phyloP scores from a whole-genome alignment of 2,329 filamentous ascomycete genomes.

The Phialophora macrospora region DNA sequence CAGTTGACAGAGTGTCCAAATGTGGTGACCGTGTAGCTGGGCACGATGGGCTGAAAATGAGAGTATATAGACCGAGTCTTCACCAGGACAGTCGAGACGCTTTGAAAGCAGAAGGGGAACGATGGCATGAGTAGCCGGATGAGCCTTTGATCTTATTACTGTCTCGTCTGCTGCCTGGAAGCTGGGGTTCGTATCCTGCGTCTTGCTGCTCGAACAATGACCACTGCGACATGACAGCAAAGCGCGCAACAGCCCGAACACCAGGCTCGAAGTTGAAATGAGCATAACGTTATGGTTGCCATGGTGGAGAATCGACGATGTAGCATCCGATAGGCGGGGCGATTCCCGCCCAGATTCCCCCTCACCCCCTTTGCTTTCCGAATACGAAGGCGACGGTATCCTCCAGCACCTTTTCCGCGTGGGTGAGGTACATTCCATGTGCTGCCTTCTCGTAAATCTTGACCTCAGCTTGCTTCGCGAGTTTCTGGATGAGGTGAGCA shows the following conservation, averaged over 20 bases:
- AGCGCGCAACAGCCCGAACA: not conserved
- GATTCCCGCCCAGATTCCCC: not conserved
- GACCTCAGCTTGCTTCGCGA: slow-evolving; percentile 38
- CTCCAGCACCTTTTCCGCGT: slow-evolving; percentile 31
- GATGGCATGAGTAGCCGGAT: not conserved
- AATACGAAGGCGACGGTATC: slow-evolving; percentile 36
- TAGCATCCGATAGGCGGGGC: not conserved
- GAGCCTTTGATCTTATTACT: not conserved
- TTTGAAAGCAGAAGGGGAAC: not conserved
- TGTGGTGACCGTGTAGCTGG: not conserved
- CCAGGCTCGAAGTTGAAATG: not conserved
- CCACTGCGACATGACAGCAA: not conserved
- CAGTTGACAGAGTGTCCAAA: not conserved
- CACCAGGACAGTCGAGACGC: not conserved
- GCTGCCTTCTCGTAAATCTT: slow-evolving; percentile 42
- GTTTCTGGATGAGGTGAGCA: slow-evolving; percentile 37
- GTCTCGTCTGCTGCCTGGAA: not conserved
- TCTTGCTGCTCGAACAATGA: not conserved
- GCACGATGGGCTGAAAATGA: not conserved
- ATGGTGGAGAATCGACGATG: not conserved
- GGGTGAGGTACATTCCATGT: slow-evolving; percentile 40
- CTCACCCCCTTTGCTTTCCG: slow-evolving; percentile 6
- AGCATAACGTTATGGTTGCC: slow-evolving; percentile 28
- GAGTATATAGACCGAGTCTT: not conserved
- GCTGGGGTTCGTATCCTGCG: not conserved